phyloP scores from a whole-genome alignment of 78 protist genomes.

The Cyanophora paradoxa region DNA sequence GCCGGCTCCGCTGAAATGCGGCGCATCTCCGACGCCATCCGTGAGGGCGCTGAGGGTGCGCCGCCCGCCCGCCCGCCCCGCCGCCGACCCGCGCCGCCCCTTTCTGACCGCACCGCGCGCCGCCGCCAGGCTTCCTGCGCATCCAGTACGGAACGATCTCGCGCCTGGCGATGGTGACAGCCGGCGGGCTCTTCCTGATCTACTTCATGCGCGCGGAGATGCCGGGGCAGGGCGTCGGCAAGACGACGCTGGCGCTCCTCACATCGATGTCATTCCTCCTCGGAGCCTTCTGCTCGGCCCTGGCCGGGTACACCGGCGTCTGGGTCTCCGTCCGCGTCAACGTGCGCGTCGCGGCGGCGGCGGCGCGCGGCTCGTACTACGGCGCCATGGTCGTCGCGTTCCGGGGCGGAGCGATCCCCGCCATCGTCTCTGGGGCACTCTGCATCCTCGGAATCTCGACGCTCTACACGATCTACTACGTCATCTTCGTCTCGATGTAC shows the following conservation, averaged over 20 bases:
- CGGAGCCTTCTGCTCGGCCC: constrained; percentile 45
- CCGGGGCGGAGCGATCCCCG: constrained; percentile 61
- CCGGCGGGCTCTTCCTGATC: constrained; percentile 12
- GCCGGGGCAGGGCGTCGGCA: constrained; percentile 1
- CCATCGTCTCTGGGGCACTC: constrained; percentile 38
- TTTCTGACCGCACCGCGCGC: background rate
- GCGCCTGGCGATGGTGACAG: background rate
- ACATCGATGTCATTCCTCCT: constrained; percentile 24
- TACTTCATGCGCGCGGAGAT: constrained; percentile 2
- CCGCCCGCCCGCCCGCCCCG: background rate
- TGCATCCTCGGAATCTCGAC: constrained; percentile 42
- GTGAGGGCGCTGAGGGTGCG: constrained; percentile 35
- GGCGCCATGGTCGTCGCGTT: constrained; percentile 24
- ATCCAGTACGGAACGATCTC: constrained; percentile 6
- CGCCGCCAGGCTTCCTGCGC: background rate
- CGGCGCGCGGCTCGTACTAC: background rate
- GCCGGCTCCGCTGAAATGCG: constrained; percentile 29
- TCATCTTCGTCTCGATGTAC: background rate
- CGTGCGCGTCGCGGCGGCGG: constrained; percentile 45
- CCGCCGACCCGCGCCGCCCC: background rate
- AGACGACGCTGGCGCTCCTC: constrained; percentile 15
- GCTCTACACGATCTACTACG: constrained; percentile 34
- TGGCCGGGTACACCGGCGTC: constrained; percentile 47
- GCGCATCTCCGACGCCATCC: constrained; percentile 28
- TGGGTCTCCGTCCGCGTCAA: constrained; percentile 43